These are phyloP conservation scores for Cladophialophora bantiana DNA, from an alignment of 2,329 filamentous ascomycete genomes.

Conservation along the genomic window DNA sequence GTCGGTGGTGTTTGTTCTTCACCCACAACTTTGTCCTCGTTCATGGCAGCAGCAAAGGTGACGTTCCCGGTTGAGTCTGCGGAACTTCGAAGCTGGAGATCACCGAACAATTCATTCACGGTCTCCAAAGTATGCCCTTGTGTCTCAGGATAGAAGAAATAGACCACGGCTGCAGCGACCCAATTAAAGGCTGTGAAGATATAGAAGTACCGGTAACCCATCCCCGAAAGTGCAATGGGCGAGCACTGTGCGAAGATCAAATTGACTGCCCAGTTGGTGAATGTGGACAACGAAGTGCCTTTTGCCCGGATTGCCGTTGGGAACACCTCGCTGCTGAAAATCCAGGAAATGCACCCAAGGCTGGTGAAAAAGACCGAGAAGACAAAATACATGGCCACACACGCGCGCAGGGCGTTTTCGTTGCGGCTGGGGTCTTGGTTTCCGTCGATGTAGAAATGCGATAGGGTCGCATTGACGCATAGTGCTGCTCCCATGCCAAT, in stretches of 20 bases:
- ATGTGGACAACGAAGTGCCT: slow-evolving; percentile 54
- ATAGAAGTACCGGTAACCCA: slow-evolving; percentile 60
- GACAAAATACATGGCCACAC: slow-evolving; percentile 58
- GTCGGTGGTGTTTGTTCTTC: background rate
- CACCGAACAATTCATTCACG: slow-evolving; percentile 44
- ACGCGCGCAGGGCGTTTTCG: slow-evolving; percentile 50
- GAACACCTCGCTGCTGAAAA: slow-evolving; percentile 57
- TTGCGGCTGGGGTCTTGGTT: slow-evolving; percentile 40
- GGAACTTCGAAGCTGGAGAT: slow-evolving; percentile 13
- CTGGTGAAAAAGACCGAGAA: slow-evolving; percentile 55
- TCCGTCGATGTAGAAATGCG: slow-evolving; percentile 46
- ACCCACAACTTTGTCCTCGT: background rate
- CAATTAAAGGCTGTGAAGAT: slow-evolving; percentile 59
- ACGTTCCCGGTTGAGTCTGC: background rate
- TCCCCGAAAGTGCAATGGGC: slow-evolving; percentile 51
- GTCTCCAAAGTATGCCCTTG: slow-evolving; percentile 45
- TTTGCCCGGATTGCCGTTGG: slow-evolving; percentile 53
- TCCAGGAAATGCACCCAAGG: slow-evolving; percentile 56
- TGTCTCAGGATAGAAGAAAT: slow-evolving; percentile 48
- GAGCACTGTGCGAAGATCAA: slow-evolving; percentile 60
- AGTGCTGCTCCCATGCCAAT: slow-evolving; percentile 53
- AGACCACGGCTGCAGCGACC: slow-evolving; percentile 48
- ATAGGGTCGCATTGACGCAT: slow-evolving; percentile 52
- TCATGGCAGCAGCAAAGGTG: background rate
- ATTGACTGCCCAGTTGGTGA: slow-evolving; percentile 56